Base-by-base conservation (phyloP, 768 basidiomycete genomes). In the Termitomyces sp. region DNA sequence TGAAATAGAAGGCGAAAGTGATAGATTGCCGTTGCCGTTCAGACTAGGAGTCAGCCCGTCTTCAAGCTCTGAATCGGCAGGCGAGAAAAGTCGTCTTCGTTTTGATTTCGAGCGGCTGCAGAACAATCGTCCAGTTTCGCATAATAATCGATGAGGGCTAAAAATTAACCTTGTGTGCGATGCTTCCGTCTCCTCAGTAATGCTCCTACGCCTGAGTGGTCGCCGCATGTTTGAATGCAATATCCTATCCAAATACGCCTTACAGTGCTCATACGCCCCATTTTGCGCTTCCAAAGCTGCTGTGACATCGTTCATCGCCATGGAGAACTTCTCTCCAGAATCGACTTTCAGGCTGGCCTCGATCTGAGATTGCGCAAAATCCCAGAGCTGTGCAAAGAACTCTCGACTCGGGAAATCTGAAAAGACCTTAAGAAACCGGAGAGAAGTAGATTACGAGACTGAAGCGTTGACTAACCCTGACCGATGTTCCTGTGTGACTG, bases 321-420 rank as follows among this genome's bases (percentile, higher is more conserved):
- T 61, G 45, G 60, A 60, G 60, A 68, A 69, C 38, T 63, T 63
- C n/a, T 57, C 61, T 10, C 48, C 22, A 16, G 62, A 46, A 48
- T 55, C 56, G 33, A 48, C 55, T 22, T 58, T 51, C 20, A 60
- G 36, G 10, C 54, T 54, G 1, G 46, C 60, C 48, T 69, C 67
- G 11, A 66, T 61, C 20, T 74, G 68, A 20, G 68, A 68, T 60
- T 73, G 70, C 10, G 69, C 71, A 28, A 84, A 69, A 32, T 73
- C 71, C 57, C 76, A 75, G 4, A 84, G 65, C 43, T 82, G 79
- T 28, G 80, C 76, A 20, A 83, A 62, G 61, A 85, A 83, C 18
- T 74, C 72, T 36, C 70, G 67, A 7, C 76, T 64, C n/a, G 79
- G 79, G 59, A 81, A 82, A 20, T 75, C 78, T 79, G 52, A 1